phyloP scores from a whole-genome alignment of 129 eudicot species.

The Helianthus tuberosus region DNA sequence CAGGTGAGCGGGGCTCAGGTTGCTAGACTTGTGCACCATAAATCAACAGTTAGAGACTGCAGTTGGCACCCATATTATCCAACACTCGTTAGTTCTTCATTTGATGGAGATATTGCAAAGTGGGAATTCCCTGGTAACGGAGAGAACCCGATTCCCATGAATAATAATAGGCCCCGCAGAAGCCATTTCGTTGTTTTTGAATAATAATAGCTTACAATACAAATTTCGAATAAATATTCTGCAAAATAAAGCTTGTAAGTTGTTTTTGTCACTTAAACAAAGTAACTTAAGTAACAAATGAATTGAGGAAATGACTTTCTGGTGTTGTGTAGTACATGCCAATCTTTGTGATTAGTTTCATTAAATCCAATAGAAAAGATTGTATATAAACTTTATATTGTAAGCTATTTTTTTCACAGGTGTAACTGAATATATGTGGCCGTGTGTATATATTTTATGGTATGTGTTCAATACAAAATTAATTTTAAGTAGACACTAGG shows the following conservation, averaged over 20 bases:
- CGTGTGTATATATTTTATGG: background rate
- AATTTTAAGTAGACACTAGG: too few relatives aligned
- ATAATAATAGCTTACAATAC: too few relatives aligned
- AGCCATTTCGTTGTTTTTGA: constrained; percentile 38
- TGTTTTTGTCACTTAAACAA: background rate
- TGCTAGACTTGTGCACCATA: constrained; percentile 72
- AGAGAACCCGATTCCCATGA: constrained; percentile 35
- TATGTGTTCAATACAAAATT: background rate
- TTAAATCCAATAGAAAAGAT: background rate
- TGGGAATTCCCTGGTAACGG: constrained; percentile 76
- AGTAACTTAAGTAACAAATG: constrained; percentile 1
- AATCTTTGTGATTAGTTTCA: background rate
- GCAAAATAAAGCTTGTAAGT: constrained; percentile 4
- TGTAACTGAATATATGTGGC: constrained; percentile 1
- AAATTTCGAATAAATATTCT: constrained; percentile 24
- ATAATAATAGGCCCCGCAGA: constrained; percentile 32
- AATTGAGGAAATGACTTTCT: constrained; percentile 16
- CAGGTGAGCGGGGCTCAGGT: constrained; percentile 78
- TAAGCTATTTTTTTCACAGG: background rate
- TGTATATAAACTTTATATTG: constrained; percentile 29
- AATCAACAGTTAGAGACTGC: constrained; percentile 83
- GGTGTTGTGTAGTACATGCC: constrained; percentile 14
- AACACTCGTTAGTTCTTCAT: constrained; percentile 84
- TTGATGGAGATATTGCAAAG: constrained; percentile 80
- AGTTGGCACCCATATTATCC: constrained; percentile 95